Base-by-base conservation (phyloP, 139 green algal genomes). In the Deuterostichococcus epilithicus region DNA sequence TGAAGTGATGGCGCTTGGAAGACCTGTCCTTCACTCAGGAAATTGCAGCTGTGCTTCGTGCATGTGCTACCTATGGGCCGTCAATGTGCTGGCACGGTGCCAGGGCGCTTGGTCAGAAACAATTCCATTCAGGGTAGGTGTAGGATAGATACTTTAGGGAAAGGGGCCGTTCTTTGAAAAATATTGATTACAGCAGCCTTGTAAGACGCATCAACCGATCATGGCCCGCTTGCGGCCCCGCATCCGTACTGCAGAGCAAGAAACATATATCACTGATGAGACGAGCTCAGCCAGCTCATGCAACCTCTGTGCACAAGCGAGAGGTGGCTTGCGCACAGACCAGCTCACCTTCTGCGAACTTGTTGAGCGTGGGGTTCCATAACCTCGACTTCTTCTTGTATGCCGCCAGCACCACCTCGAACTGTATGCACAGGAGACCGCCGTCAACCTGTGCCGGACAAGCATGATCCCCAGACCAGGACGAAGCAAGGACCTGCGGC, bases 351-450 rank as follows among this genome's bases (percentile, higher is more conserved):
- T 92, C 85, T 39, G 89, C 89, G 81, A 95, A 95, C 47, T 86
- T 91, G 77, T 97, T 97, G 38, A 93, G 82, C 3, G 84, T 89
- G 52, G 87, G 60, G 47, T 86, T 89, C 91, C 94, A 97, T 5
- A 88, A 39, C 58, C 79, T 81, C 0, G 88, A 93, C 32, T 76
- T 39, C 23, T 88, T 69, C 30, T 88, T 86, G 84, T 97, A 97
- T 1, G 86, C 80, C 15, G 81, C 82, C 74, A 97, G 79, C 0
- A 96, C 76, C 15, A 74, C 39, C 1, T 89, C 83, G 77, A 95
- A 96, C 80, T 90, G 84, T 72, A 84, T 0, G 8, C 34, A 42
- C 67, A 70, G 42, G n/a, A 66, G 34, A 13, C 34, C 8, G 37
- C 30, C 13, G 32, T 45, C 34, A 32, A 60, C 60, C 6, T 4